A percentile compares a stretch with the other conserved stretches of the same genome.
Conservation (phyloP, 306 rosid species). For the Medicago lupulina region DNA sequence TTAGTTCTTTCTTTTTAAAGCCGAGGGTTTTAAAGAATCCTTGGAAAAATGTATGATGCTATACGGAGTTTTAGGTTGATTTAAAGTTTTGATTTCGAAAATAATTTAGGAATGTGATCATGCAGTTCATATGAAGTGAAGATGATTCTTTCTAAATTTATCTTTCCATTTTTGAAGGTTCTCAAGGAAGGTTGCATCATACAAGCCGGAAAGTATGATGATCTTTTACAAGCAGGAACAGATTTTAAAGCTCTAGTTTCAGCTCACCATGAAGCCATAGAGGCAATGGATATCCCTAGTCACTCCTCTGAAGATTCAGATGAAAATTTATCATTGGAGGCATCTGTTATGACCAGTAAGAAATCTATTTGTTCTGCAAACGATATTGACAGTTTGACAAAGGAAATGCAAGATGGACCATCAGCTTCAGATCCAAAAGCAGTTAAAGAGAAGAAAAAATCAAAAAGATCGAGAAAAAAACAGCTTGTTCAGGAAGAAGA, state of each 20-base stretch:
- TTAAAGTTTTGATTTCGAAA: slow-evolving; percentile 8
- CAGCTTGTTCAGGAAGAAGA: slow-evolving; percentile 99
- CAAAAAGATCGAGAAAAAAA: slow-evolving; percentile 80
- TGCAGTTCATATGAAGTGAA: slow-evolving; percentile 36
- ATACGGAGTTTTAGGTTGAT: slow-evolving; percentile 11
- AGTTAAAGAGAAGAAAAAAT: slow-evolving; percentile 89
- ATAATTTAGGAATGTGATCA: slow-evolving; percentile 17
- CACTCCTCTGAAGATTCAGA: slow-evolving; percentile 94
- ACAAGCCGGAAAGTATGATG: slow-evolving; percentile 96
- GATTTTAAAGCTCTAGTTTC: slow-evolving; percentile 89
- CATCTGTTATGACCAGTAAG: slow-evolving; percentile 55
- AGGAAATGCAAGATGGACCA: slow-evolving; percentile 87
- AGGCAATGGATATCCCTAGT: slow-evolving; percentile 94
- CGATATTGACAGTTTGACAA: slow-evolving; percentile 70
- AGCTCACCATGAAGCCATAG: slow-evolving; percentile 99
- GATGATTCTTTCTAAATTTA: slow-evolving; percentile 32
- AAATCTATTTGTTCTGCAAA: slow-evolving; percentile 53
- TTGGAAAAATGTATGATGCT: slow-evolving; percentile 3
- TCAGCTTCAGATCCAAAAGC: slow-evolving; percentile 74
- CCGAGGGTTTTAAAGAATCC: slow-evolving; percentile 8
- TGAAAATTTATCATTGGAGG: slow-evolving; percentile 64
- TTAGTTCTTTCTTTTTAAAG: background rate
- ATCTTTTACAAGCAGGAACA: slow-evolving; percentile 95
- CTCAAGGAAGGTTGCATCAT: slow-evolving; percentile 86
- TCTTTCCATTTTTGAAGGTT: slow-evolving; percentile 65